A percentile compares a stretch with the other conserved stretches of the same genome.
Conservation (phyloP, 352 stramenopile genomes). For the Blastocystis sp. region DNA sequence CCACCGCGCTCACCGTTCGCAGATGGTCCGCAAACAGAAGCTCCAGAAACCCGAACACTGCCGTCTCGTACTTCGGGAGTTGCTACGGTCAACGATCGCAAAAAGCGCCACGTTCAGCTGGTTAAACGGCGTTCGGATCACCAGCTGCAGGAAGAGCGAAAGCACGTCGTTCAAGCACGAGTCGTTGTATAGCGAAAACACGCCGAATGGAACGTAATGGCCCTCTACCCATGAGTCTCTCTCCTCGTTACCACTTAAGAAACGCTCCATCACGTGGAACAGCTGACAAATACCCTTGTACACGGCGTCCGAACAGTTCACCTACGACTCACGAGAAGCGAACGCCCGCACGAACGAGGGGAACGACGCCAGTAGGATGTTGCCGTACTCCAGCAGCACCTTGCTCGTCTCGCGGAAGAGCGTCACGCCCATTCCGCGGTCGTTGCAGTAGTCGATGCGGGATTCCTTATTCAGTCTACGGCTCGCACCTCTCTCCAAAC, state of each 20-base stretch:
- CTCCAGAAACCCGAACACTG: conserved; percentile 43
- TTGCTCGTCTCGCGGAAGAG: conserved; percentile 13
- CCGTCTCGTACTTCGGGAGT: conserved; percentile 36
- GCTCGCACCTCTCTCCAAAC: neutral
- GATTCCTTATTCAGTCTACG: conserved; percentile 35
- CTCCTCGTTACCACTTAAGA: neutral
- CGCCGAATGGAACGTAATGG: conserved; percentile 35
- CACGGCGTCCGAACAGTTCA: conserved; percentile 13
- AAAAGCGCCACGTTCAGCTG: neutral
- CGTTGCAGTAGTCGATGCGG: conserved; percentile 48
- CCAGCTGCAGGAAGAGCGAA: conserved; percentile 13
- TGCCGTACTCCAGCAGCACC: conserved; percentile 21
- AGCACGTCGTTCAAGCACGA: conserved; percentile 8
- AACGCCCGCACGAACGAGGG: neutral
- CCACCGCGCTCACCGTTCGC: conserved; percentile 9
- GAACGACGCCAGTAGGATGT: conserved; percentile 12
- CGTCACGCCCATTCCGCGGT: conserved; percentile 12
- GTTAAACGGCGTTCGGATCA: conserved; percentile 48
- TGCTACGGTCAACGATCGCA: neutral
- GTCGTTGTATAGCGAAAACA: conserved; percentile 44
- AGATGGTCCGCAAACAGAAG: conserved; percentile 40
- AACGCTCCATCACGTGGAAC: conserved; percentile 39
- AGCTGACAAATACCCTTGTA: conserved; percentile 53
- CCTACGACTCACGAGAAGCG: neutral
- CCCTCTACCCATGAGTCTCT: neutral